phyloP scores from a whole-genome alignment of 192 early-diverging fungal genomes.

The Lobosporangium transversale region DNA sequence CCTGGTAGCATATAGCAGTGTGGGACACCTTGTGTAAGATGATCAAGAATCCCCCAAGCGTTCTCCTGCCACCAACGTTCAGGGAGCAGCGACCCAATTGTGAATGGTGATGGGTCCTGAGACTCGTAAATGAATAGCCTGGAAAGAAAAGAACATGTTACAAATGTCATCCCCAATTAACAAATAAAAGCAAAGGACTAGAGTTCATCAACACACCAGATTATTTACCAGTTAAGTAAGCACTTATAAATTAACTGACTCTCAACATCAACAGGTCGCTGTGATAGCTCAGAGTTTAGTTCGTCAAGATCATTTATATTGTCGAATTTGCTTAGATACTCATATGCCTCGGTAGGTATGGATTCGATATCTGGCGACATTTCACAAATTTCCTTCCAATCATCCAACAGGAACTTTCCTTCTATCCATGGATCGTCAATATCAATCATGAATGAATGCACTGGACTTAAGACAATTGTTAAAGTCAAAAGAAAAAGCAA shows the following conservation, averaged over 20 bases:
- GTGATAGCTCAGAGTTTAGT: no score
- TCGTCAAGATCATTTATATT: no score
- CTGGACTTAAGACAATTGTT: no score
- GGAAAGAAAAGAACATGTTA: conserved; percentile 2
- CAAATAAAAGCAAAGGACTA: conserved; percentile 7
- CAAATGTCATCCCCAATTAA: neutral
- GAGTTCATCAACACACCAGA: no score
- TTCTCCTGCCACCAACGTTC: conserved; percentile 19
- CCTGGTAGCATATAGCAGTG: conserved; percentile 13
- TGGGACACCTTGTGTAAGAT: conserved; percentile 5
- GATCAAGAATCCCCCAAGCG: conserved; percentile 8
- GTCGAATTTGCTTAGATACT: no score
- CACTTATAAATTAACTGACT: no score
- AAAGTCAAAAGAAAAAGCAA: no score
- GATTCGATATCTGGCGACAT: conserved; percentile 9
- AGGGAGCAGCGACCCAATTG: conserved; percentile 3
- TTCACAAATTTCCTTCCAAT: conserved; percentile 12
- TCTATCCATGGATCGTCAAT: conserved; percentile 6
- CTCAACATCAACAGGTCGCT: no score
- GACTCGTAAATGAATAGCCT: conserved; percentile 17
- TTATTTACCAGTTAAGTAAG: no score
- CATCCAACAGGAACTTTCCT: neutral
- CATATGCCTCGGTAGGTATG: conserved; percentile 4
- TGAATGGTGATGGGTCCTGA: conserved; percentile 14
- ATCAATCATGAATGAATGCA: conserved; percentile 15